Base-by-base conservation (phyloP, 768 basidiomycete species). In the Mycena chlorophos region DNA sequence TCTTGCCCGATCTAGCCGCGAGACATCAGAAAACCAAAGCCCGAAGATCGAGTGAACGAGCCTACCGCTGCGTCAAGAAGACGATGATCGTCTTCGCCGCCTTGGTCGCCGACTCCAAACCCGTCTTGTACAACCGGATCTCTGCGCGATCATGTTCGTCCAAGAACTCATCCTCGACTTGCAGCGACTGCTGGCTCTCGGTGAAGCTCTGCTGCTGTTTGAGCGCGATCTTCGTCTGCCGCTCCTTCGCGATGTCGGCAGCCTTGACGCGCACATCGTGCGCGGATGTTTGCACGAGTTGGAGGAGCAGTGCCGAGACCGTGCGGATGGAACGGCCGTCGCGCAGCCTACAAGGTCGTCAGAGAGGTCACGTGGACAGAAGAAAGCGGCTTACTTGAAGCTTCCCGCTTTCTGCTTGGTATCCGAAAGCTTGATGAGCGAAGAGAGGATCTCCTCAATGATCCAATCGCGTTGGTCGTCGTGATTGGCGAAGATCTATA, bases 241-340 rank as follows among this genome's bases (percentile, higher is more conserved):
- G 82, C 27, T 76, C 69, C 58, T 85, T 87, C 28, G 78, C 81
- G 30, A 91, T 79, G 57, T 73, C 78, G 57, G 76, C 77, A 1
- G 87, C 87, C 49, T 85, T 80, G n/a, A 86, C 68, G 17, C 86
- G 79, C n/a, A 96, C 86, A 61, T 93, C 91, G 60, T 92, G 88
- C 0, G 92, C 87, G 3, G 93, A 95, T 0, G 94, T 96, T 67
- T 99, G 97, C 1, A 98, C 88, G n/a, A 99, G 86, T 63, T 98
- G 95, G 19, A 99, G 77, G 10, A 99, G 78, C 5, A 99, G 76
- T 0, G 96, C 96, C 2, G 94, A 95, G 13, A 95, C 89, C 2
- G 94, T 97, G 48, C 95, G 86, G 50, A 99, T 98, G 0, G 94
- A 88, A 6, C 85, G 84, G 0, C 95, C 95, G 65, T 96, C 91